Base-by-base conservation (phyloP, 306 rosid genomes). In the Castanea sativa region DNA sequence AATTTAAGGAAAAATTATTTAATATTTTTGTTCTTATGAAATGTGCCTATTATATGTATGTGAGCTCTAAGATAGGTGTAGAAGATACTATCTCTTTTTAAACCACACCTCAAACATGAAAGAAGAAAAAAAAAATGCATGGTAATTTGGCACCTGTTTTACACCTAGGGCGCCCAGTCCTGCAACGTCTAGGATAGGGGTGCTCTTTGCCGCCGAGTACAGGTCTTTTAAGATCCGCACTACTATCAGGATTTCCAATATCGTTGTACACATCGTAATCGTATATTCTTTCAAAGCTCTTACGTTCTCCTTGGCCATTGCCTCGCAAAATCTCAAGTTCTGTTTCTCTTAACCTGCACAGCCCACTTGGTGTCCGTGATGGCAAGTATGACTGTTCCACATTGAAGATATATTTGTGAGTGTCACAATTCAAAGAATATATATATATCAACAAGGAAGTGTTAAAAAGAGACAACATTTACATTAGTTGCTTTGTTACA, bases 221-320 rank as follows among this genome's bases (percentile, higher is more conserved):
- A 0, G 90, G 94, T 43, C 97, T 81, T 23, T 71, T 65, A 30
- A 81, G 83, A 0, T 85, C 82, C 0, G 1, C 0, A 2, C 25
- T 1, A 2, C 2, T 73, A 29, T 92, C 94, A 2, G 88, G 91
- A 20, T 90, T n/a, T 59, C 97, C 97, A 4, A 90, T 70, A 52
- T 92, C 97, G 5, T 92, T 89, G 59, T 92, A 92, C 2, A 86
- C 88, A 76, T 91, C 97, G 10, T 92, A 92, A 59, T 92, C 96
- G 1, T 92, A 92, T 15, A 88, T 73, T 4, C 96, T 65, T 23
- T 91, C 92, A 6, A 12, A 67, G 19, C 49, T 75, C 72, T 87
- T 83, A 12, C 91, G 78, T 43, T 89, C 86, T 0, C 92, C 96
- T 75, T 71, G 32, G 0, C 96, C 97, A 27, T 89, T 73, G 6